Evolutionary conservation across 805 yeast genomes (phyloP).

Genomic region (Lachancea quebecensis): DNA sequence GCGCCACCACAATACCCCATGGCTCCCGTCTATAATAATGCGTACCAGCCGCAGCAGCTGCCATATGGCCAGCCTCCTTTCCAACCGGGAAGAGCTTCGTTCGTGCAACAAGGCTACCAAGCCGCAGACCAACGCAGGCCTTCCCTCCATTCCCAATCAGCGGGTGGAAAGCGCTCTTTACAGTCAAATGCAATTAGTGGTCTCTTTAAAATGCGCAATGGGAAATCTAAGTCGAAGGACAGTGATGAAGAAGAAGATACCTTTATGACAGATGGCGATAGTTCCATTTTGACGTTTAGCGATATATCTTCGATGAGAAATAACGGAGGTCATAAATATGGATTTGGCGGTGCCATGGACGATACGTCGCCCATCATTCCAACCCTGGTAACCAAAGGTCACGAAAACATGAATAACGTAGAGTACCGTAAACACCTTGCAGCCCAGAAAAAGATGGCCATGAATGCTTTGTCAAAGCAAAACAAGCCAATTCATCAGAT

Average conservation of each 20-base stretch:
- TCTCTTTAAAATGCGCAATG: constrained; percentile 4
- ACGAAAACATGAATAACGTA: constrained; percentile 38
- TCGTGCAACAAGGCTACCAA: background rate
- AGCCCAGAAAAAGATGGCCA: constrained; percentile 54
- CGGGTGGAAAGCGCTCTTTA: constrained; percentile 1
- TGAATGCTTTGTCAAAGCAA: constrained; percentile 38
- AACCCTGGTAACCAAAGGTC: constrained; percentile 41
- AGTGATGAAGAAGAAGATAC: constrained; percentile 36
- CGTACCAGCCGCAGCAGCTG: background rate
- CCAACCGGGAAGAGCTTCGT: background rate
- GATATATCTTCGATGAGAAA: constrained; percentile 60
- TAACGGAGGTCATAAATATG: constrained; percentile 53
- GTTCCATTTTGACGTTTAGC: constrained; percentile 46
- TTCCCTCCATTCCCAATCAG: constrained; percentile 1
- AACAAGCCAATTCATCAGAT: constrained; percentile 31
- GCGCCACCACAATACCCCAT: no score
- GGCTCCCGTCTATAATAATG: constrained; percentile 2
- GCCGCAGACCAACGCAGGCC: constrained; percentile 1
- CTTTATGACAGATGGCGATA: constrained; percentile 28
- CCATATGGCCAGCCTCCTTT: background rate
- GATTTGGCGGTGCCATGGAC: constrained; percentile 34
- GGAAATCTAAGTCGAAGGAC: constrained; percentile 9
- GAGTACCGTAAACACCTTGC: constrained; percentile 67
- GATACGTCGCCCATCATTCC: constrained; percentile 76
- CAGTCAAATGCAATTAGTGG: constrained; percentile 3